Evolutionary conservation across 208 protist species (phyloP), one percentile per base, ranked within the genome.

Genomic region (Wallacemonas sp.): DNA sequence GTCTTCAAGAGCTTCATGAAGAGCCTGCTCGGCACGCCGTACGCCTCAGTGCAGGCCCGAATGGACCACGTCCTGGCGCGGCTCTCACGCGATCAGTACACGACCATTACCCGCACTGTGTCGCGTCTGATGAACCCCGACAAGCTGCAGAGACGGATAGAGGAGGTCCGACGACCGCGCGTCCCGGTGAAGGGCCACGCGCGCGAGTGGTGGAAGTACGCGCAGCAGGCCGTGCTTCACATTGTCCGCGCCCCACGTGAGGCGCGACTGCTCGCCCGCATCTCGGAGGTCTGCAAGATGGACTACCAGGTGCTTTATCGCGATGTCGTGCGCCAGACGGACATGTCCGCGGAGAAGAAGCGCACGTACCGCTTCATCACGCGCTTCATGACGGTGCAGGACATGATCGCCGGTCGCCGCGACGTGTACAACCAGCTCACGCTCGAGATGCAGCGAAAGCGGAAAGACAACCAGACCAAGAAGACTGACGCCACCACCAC

Each of bases 11-110:
- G 81, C 29, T 91, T 79, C 65, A 69, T 91, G 52, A 72, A 74
- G 25, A 38, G 84, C 5, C 72, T 87, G 11, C 68, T 86, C 5
- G 61, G 75, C 46, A 82, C 79, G 20, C 91, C 91, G 32, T 97
- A 92, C 68, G 65, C 83, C 4, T 65, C 71, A 7, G 65, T 93
- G 22, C 46, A 70, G 12, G 76, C 87, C 52, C 62, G 74, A 39
- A 61, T 97, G 44, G 71, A 87, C 48, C 69, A 81, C 67, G 59
- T 97, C n/a, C 71, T 81, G 28, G 79, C 85, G 1, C 84, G 66
- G 50, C 78, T 94, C 64, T 87, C 84, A 2, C 84, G 88, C 11
- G 54, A 79, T 46, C 91, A 97, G 81, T 97, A 94, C 78, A 67
- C 81, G 8, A 89, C 75, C 23, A 25, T 94, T 3, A 77, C 88